Evolutionary conservation across 2,329 filamentous ascomycete genomes (phyloP).

Genomic region (Macrophomina tecta): DNA sequence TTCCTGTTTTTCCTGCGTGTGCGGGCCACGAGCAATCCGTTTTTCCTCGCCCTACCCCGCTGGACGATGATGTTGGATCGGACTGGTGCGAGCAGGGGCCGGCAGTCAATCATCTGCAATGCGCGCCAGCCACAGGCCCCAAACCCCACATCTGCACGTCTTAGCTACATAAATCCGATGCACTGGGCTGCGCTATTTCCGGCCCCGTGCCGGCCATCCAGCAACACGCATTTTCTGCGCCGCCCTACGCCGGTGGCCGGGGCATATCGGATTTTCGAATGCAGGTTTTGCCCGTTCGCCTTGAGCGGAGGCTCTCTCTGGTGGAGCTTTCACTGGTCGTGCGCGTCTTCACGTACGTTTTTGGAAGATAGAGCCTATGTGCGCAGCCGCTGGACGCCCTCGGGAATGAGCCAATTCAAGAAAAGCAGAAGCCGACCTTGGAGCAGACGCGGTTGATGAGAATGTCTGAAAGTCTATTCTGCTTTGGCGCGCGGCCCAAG

Average conservation of each 20-base stretch:
- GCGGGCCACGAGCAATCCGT: neutral
- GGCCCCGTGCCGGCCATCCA: neutral
- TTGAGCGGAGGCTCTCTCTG: neutral
- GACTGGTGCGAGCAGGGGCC: constrained; percentile 4
- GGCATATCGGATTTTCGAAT: no score
- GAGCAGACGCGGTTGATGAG: neutral
- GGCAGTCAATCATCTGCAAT: constrained; percentile 18
- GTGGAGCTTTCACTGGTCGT: constrained; percentile 1
- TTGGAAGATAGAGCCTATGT: neutral
- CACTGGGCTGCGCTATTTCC: constrained; percentile 11
- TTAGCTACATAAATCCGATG: constrained; percentile 20
- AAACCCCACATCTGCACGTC: constrained; percentile 21
- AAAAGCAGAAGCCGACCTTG: neutral
- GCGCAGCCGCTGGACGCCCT: neutral
- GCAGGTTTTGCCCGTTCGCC: no score
- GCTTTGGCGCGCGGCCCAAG: neutral
- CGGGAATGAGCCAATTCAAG: neutral
- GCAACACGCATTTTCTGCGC: no score
- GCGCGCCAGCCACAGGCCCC: neutral
- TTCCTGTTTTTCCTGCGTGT: neutral
- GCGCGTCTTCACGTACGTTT: neutral
- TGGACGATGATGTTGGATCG: constrained; percentile 1
- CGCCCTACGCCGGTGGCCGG: no score
- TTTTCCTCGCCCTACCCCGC: constrained; percentile 4
- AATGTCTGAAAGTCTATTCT: neutral